Percentiles rank a stretch among this genome's conserved stretches.
phyloP scores from a whole-genome alignment of 1,284 basidiomycete species.

The Ustilago nuda region DNA sequence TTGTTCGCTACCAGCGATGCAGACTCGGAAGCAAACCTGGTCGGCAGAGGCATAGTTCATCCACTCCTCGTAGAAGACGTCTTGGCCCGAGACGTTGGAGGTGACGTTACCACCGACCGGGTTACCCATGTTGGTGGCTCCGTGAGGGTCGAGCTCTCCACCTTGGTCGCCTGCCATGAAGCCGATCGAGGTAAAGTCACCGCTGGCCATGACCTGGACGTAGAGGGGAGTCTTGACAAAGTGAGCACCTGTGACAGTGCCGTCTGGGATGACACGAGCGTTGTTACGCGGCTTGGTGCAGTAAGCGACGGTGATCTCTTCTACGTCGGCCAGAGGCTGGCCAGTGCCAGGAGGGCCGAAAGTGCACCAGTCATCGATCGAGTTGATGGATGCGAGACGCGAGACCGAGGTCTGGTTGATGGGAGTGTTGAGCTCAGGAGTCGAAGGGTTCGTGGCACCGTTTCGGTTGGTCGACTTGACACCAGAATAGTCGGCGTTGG shows the following conservation, averaged over 20 bases:
- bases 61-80: constrained; percentile 73
- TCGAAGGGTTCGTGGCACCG: constrained; percentile 63
- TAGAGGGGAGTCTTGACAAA: constrained; percentile 69
- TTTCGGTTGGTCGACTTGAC: constrained; percentile 51
- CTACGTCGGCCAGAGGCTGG: constrained; percentile 76
- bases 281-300: constrained; percentile 74
- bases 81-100: constrained; percentile 71
- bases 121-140: constrained; percentile 71
- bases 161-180: constrained; percentile 60
- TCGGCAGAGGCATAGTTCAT: constrained; percentile 69
- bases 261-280: constrained; percentile 69
- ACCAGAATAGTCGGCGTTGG: constrained; percentile 54
- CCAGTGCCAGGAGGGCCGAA: constrained; percentile 70
- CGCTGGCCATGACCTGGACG: constrained; percentile 72
- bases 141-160: constrained; percentile 69
- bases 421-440: constrained; percentile 61
- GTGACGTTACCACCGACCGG: constrained; percentile 73
- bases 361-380: constrained; percentile 69
- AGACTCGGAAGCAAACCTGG: constrained; percentile 68
- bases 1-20: constrained; percentile 62
- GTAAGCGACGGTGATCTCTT: constrained; percentile 79
- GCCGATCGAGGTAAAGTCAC: constrained; percentile 68
- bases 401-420: constrained; percentile 66
- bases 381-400: constrained; percentile 66
- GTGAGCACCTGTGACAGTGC: constrained; percentile 65